A percentile compares a stretch with the other conserved stretches of the same genome.
Conservation (phyloP, 257 asterid genomes). For the Solanum commersonii region DNA sequence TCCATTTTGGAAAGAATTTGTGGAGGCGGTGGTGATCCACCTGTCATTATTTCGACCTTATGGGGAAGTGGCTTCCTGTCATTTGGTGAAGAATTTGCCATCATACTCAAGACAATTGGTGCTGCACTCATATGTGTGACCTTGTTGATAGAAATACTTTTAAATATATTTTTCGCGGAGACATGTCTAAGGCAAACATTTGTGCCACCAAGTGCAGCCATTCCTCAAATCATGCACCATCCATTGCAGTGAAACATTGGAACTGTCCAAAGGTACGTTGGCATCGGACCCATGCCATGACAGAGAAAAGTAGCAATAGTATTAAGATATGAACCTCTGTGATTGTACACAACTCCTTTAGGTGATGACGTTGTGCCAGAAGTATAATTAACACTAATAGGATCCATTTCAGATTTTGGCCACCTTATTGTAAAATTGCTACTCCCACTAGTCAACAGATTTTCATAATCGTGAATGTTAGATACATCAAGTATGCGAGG, state of each 20-base stretch:
- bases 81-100: conserved; percentile 3
- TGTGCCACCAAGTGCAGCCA: conserved; percentile 26
- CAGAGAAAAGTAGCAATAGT: not conserved
- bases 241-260: conserved; percentile 38
- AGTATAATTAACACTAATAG: conserved; percentile 20
- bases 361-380: conserved; percentile 19
- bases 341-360: conserved; percentile 8
- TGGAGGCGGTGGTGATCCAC: conserved; percentile 26
- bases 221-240: conserved; percentile 23
- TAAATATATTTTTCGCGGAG: conserved; percentile 4
- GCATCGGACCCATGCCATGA: conserved; percentile 2
- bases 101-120: conserved; percentile 24
- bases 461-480: not conserved
- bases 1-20: conserved; percentile 17
- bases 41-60: conserved; percentile 18
- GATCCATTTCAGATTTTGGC: conserved; percentile 24
- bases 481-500: not conserved
- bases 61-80: conserved; percentile 15
- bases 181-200: conserved; percentile 19
- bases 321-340: not conserved
- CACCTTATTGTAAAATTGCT: conserved; percentile 1
- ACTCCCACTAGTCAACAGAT: conserved; percentile 7
- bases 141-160: not conserved
- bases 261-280: conserved; percentile 15
- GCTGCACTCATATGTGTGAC: conserved; percentile 28